Evolutionary conservation across 192 early-diverging fungal species (phyloP).

Genomic region (Powellomyces hirtus): DNA sequence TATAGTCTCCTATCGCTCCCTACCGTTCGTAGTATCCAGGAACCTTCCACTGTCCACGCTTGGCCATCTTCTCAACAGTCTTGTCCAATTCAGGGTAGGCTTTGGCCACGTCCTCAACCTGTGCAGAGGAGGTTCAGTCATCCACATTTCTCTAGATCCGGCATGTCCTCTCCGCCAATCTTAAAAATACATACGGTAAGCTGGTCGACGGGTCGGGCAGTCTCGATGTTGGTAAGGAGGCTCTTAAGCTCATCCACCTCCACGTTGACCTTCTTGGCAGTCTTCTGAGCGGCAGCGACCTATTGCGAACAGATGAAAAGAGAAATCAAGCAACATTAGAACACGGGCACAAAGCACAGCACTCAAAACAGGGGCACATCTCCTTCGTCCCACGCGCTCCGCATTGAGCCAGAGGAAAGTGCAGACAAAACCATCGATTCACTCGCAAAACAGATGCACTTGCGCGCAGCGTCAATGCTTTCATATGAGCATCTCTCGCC

Average conservation of each 20-base stretch:
- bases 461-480: too few species aligned
- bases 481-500: too few species aligned
- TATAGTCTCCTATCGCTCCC: too few species aligned
- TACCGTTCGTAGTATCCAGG: slow-evolving; percentile 96
- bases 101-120: slow-evolving; percentile 91
- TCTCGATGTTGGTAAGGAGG: slow-evolving; percentile 91
- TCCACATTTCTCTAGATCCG: too few species aligned
- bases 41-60: slow-evolving; percentile 87
- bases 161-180: neutral
- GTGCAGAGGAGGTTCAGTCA: neutral
- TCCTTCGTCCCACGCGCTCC: neutral
- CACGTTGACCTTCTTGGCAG: slow-evolving; percentile 77
- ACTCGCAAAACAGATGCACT: too few species aligned
- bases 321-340: too few species aligned
- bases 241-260: slow-evolving; percentile 85
- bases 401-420: neutral
- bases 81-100: slow-evolving; percentile 89
- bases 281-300: slow-evolving; percentile 80
- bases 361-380: neutral
- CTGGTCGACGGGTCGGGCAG: slow-evolving; percentile 88
- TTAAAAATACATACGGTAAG: slow-evolving; percentile 64
- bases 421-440: too few species aligned
- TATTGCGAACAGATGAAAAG: too few species aligned
- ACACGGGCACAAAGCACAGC: too few species aligned
- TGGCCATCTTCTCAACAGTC: slow-evolving; percentile 85